A percentile compares a stretch with the other conserved stretches of the same genome.
These are phyloP conservation scores for Russula olivacea DNA, from an alignment of 768 basidiomycete species.

Conservation along the genomic window DNA sequence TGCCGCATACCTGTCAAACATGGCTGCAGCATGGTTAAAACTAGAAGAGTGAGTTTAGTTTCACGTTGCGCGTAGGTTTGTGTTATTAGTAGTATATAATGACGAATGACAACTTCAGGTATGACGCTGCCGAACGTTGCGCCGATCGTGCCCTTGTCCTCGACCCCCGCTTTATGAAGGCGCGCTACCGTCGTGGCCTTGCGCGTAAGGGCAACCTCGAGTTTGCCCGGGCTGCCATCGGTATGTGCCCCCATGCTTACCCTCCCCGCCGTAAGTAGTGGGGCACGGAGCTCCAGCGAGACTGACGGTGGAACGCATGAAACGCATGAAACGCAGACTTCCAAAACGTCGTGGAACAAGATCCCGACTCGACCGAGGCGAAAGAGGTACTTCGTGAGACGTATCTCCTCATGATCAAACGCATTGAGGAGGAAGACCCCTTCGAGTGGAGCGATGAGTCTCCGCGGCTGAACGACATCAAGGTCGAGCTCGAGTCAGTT, in stretches of 20 bases:
- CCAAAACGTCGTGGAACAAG: conserved; percentile 26
- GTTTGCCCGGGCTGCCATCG: conserved; percentile 26
- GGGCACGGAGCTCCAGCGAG: too few relatives aligned
- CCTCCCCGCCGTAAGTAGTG: not conserved
- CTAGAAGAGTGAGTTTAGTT: conserved; percentile 30
- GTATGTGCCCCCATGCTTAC: conserved; percentile 17
- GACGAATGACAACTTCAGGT: not conserved
- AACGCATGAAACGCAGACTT: conserved; percentile 29
- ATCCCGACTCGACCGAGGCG: conserved; percentile 28
- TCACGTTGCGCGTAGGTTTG: not conserved
- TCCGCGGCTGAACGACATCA: conserved; percentile 30
- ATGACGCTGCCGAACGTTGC: not conserved
- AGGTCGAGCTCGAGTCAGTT: conserved; percentile 37
- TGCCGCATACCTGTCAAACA: conserved; percentile 38
- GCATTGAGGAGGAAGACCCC: conserved; percentile 3
- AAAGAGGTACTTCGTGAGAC: conserved; percentile 25
- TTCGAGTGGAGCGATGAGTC: conserved; percentile 21
- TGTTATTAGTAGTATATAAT: not conserved
- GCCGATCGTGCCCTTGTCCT: conserved; percentile 2
- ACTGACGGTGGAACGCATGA: not conserved
- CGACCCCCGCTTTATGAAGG: conserved; percentile 33
- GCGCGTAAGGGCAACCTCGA: conserved; percentile 32
- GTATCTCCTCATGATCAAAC: not conserved
- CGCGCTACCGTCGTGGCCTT: conserved; percentile 33
- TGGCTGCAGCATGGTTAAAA: conserved; percentile 41